phyloP scores from a whole-genome alignment of 495 filamentous ascomycete species.

The Penicillium simplicissimum region DNA sequence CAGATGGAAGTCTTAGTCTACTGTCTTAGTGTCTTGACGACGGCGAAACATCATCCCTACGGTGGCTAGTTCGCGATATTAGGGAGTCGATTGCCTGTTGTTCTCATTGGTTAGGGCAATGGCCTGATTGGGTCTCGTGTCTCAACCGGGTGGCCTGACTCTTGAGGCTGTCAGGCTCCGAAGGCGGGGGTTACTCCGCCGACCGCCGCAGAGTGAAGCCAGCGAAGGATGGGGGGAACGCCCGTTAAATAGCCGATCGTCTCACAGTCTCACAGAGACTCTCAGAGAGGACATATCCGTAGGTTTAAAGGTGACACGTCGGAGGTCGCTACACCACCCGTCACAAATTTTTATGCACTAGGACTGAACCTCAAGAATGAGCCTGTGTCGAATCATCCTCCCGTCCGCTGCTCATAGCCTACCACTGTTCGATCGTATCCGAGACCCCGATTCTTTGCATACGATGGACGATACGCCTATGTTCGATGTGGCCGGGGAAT shows the following conservation, averaged over 20 bases:
- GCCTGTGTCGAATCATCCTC: not conserved
- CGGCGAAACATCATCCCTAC: not conserved
- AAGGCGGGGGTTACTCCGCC: not conserved
- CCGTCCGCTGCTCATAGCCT: not conserved
- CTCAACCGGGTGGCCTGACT: not conserved
- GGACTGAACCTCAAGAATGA: not conserved
- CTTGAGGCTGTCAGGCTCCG: not conserved
- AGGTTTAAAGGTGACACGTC: not conserved
- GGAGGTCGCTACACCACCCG: not conserved
- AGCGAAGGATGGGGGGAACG: not conserved
- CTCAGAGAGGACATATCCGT: not conserved
- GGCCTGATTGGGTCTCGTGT: not conserved
- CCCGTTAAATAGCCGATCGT: not conserved
- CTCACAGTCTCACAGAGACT: not conserved
- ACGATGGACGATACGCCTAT: not conserved
- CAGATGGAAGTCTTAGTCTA: not conserved
- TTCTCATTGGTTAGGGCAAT: not conserved
- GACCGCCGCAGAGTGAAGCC: not conserved
- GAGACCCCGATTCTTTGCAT: not conserved
- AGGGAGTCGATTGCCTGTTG: not conserved
- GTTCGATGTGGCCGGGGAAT: not conserved
- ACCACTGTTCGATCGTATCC: not conserved
- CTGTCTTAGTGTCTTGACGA: not conserved
- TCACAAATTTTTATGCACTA: not conserved
- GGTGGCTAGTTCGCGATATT: not conserved